Percentiles rank a stretch among this genome's conserved stretches.
Evolutionary conservation across 2,329 filamentous ascomycete genomes (phyloP).

Genomic region (Calonectria pseudoturangicola): DNA sequence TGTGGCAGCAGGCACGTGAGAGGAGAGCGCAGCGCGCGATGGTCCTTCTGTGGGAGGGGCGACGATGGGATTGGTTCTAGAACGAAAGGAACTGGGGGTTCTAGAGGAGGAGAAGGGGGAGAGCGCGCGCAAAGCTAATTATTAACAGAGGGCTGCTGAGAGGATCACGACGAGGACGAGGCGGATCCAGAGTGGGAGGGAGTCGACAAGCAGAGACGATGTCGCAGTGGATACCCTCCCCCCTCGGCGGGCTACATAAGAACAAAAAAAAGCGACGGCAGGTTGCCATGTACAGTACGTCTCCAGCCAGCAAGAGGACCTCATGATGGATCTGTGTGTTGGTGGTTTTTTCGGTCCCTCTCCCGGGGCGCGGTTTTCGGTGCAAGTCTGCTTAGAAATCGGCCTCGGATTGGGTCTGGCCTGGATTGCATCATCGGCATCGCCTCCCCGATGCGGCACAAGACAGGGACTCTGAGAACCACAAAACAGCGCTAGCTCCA

Average conservation of each 20-base stretch:
- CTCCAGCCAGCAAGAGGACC: background rate
- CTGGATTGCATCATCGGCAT: slow-evolving; percentile 52
- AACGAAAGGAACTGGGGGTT: slow-evolving; percentile 1
- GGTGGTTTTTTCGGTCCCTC: slow-evolving; percentile 24
- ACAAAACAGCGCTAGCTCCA: slow-evolving; percentile 47
- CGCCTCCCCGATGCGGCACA: slow-evolving; percentile 45
- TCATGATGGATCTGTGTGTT: slow-evolving; percentile 21
- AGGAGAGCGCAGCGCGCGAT: background rate
- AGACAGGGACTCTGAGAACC: slow-evolving; percentile 22
- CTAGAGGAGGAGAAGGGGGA: slow-evolving; percentile 7
- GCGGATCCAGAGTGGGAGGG: slow-evolving; percentile 38
- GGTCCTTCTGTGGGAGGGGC: background rate
- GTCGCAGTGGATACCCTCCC: slow-evolving; percentile 21
- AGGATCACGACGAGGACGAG: slow-evolving; percentile 41
- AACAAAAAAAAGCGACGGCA: background rate
- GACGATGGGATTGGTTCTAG: slow-evolving; percentile 15
- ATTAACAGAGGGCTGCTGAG: slow-evolving; percentile 39
- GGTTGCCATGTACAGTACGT: background rate
- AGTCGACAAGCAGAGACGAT: slow-evolving; percentile 30
- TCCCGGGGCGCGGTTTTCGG: slow-evolving; percentile 21
- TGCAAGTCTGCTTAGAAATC: slow-evolving; percentile 54
- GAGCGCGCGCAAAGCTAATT: slow-evolving; percentile 38
- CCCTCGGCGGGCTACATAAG: background rate
- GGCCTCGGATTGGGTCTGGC: slow-evolving; percentile 49
- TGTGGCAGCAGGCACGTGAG: background rate